phyloP scores from a whole-genome alignment of 2,329 filamentous ascomycete genomes.

The Peltaster fructicola region DNA sequence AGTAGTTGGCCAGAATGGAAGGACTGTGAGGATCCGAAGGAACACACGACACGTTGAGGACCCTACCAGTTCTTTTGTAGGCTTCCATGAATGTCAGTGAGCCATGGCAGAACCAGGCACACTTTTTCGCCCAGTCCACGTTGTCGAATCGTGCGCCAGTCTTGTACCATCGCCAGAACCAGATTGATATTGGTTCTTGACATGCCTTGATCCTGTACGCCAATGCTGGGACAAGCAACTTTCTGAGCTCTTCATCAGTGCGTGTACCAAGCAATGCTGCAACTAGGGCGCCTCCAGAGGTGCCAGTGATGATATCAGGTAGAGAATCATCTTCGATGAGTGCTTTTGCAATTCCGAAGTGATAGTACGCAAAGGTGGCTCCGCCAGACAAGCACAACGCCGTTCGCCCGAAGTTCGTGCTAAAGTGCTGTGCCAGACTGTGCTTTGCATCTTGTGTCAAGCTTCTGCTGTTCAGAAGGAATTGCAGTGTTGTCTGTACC shows the following conservation, averaged over 20 bases:
- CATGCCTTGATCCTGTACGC: conserved; percentile 72
- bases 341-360: conserved; percentile 82
- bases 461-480: conserved; percentile 50
- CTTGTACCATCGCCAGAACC: conserved; percentile 72
- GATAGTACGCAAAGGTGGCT: conserved; percentile 90
- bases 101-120: conserved; percentile 78
- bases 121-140: conserved; percentile 71
- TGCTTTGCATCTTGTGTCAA: conserved; percentile 59
- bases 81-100: conserved; percentile 91
- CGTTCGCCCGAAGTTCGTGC: conserved; percentile 81
- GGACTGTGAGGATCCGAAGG: conserved; percentile 89
- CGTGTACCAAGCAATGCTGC: conserved; percentile 75
- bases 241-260: conserved; percentile 78
- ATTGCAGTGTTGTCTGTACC: conserved; percentile 48
- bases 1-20: conserved; percentile 83
- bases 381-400: conserved; percentile 87
- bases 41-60: conserved; percentile 89
- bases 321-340: conserved; percentile 71
- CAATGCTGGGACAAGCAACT: conserved; percentile 72
- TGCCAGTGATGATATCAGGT: conserved; percentile 90
- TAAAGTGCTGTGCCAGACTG: conserved; percentile 67
- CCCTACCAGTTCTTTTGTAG: conserved; percentile 80
- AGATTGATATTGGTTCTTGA: conserved; percentile 55
- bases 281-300: conserved; percentile 80
- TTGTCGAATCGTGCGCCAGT: conserved; percentile 91